Conservation (phyloP, 208 protist genomes). For the Phytomonas francai region DNA sequence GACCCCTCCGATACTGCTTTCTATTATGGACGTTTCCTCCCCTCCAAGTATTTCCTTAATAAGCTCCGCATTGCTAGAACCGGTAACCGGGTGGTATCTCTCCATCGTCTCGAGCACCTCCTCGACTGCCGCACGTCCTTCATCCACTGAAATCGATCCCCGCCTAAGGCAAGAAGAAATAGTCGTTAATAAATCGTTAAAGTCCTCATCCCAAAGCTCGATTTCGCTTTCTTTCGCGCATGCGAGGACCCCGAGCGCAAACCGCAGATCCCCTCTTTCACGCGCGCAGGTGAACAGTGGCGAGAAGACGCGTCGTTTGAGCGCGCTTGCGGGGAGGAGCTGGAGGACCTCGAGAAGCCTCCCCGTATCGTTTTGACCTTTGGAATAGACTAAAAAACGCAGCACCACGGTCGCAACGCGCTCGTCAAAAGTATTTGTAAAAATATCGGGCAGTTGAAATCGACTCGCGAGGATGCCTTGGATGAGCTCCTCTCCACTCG, state of each 20-base stretch:
- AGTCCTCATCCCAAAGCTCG: slow-evolving; percentile 84
- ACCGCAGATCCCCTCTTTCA: slow-evolving; percentile 16
- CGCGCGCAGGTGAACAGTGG: slow-evolving; percentile 50
- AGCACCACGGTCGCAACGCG: slow-evolving; percentile 61
- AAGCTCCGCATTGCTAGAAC: slow-evolving; percentile 42
- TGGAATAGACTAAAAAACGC: slow-evolving; percentile 24
- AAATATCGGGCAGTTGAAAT: slow-evolving; percentile 15
- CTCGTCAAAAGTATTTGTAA: slow-evolving; percentile 41
- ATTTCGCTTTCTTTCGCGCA: slow-evolving; percentile 24
- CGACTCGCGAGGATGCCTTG: slow-evolving; percentile 17
- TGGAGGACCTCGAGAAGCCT: slow-evolving; percentile 38
- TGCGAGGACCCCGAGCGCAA: slow-evolving; percentile 39
- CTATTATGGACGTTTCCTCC: slow-evolving; percentile 12
- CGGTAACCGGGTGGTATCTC: slow-evolving; percentile 68
- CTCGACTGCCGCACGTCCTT: background rate
- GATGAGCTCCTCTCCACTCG: slow-evolving; percentile 22
- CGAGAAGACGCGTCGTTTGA: slow-evolving; percentile 59
- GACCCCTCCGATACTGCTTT: slow-evolving; percentile 21
- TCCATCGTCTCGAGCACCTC: slow-evolving; percentile 34
- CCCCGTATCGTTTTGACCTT: slow-evolving; percentile 9
- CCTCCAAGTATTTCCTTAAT: slow-evolving; percentile 44
- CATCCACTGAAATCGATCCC: background rate
- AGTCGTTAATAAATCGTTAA: slow-evolving; percentile 35
- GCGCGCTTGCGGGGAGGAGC: slow-evolving; percentile 30
- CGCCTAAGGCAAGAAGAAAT: slow-evolving; percentile 11